A percentile compares a stretch with the other conserved stretches of the same genome.
phyloP scores from a whole-genome alignment of 1,284 basidiomycete species.

The Lignosus rhinocerotis region DNA sequence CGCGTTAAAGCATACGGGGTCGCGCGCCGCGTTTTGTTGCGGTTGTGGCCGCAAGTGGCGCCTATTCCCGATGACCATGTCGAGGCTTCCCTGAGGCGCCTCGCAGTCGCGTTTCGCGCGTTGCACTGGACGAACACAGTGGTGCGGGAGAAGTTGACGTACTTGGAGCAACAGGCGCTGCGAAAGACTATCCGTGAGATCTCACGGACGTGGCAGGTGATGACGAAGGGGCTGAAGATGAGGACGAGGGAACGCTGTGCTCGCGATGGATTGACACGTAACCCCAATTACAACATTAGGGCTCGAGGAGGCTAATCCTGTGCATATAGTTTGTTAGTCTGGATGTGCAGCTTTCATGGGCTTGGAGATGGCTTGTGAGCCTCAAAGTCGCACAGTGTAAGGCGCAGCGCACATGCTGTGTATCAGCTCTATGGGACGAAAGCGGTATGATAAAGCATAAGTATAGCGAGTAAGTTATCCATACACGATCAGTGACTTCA shows the following conservation, averaged over 20 bases:
- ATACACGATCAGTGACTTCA: background rate
- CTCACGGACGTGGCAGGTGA: slow-evolving; percentile 12
- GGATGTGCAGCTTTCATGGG: background rate
- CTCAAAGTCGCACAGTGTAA: background rate
- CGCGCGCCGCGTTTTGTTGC: slow-evolving; percentile 54
- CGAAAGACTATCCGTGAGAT: slow-evolving; percentile 28
- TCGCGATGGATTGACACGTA: slow-evolving; percentile 13
- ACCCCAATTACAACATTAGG: slow-evolving; percentile 12
- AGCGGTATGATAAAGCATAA: slow-evolving; percentile 5
- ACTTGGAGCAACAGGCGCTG: slow-evolving; percentile 21
- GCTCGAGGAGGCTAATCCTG: slow-evolving; percentile 15
- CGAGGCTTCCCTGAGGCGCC: slow-evolving; percentile 41
- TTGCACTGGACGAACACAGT: slow-evolving; percentile 27
- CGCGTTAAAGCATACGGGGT: slow-evolving; percentile 49
- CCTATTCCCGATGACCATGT: slow-evolving; percentile 54
- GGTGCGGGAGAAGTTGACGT: slow-evolving; percentile 9
- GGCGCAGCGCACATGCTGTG: background rate
- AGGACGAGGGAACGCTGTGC: background rate
- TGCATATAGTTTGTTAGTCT: background rate
- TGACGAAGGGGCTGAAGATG: background rate
- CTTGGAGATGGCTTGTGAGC: background rate
- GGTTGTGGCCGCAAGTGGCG: slow-evolving; percentile 65
- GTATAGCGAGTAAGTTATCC: slow-evolving; percentile 10
- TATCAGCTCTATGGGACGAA: background rate
- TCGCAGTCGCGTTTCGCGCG: slow-evolving; percentile 47